Conservation (phyloP, 2,329 filamentous ascomycete species). For the Cladorrhinum sp. region DNA sequence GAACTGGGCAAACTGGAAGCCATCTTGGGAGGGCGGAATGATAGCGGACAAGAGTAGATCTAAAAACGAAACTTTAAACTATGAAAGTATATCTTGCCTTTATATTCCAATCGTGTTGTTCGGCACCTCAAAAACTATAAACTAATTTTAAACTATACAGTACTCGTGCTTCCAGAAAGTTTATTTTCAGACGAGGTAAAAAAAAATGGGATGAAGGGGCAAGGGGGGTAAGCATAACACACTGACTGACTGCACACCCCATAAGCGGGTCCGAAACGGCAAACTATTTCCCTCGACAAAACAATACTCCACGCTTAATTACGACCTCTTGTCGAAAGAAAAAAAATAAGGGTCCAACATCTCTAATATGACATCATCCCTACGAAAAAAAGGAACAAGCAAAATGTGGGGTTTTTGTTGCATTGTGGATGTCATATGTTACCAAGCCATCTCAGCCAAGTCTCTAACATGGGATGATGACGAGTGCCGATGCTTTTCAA, state of each 20-base stretch:
- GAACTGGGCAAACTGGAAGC: background rate
- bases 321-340: too few relatives aligned
- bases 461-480: too few relatives aligned
- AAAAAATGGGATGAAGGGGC: background rate
- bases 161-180: background rate
- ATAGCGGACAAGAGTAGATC: too few relatives aligned
- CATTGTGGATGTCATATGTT: too few relatives aligned
- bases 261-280: background rate
- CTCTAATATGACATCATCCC: too few relatives aligned
- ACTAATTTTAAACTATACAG: background rate
- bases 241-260: background rate
- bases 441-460: too few relatives aligned
- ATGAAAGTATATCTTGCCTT: too few relatives aligned
- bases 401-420: too few relatives aligned
- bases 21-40: background rate
- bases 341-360: too few relatives aligned
- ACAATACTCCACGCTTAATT: background rate
- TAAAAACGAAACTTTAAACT: too few relatives aligned
- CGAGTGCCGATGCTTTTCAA: too few relatives aligned
- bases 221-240: background rate
- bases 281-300: background rate
- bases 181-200: background rate
- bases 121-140: background rate
- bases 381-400: too few relatives aligned
- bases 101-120: background rate